Conservation (phyloP, 352 stramenopile species). For the Chrysophaeum taylorii region DNA sequence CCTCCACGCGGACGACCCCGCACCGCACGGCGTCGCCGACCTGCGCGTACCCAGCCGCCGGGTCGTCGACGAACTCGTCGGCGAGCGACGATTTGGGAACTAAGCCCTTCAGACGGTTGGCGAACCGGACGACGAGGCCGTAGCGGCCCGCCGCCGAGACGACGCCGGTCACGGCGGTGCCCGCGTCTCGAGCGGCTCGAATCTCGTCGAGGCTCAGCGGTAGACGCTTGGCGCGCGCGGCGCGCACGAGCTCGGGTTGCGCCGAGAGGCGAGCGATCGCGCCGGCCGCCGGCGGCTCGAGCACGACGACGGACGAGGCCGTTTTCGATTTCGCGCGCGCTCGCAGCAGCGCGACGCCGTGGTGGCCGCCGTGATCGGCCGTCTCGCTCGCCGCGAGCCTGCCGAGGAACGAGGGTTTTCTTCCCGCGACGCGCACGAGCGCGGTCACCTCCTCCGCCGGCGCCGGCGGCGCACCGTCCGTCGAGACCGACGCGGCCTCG, state of each 20-base stretch:
- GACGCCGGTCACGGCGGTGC: background rate
- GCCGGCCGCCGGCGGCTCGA: background rate
- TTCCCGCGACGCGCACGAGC: background rate
- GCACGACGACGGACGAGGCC: background rate
- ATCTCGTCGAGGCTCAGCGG: too few species aligned
- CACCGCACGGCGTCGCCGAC: conserved; percentile 1
- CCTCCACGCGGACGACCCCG: background rate
- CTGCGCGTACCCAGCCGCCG: background rate
- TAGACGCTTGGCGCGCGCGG: background rate
- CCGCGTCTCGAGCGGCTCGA: background rate
- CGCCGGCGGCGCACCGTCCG: background rate
- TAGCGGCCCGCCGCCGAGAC: background rate
- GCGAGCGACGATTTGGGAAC: background rate
- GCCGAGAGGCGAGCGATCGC: background rate
- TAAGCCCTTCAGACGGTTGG: background rate
- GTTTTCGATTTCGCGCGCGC: background rate
- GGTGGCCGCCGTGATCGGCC: background rate
- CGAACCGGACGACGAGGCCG: background rate
- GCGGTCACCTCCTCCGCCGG: background rate
- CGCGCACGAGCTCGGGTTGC: background rate
- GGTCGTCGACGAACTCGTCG: background rate
- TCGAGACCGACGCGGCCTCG: too few species aligned
- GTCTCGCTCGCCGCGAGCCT: background rate
- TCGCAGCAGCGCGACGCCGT: background rate
- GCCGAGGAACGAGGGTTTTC: conserved; percentile 1